Evolutionary conservation across 371 early-diverging fungal species (phyloP).

Genomic region (Dichotomocladium elegans): DNA sequence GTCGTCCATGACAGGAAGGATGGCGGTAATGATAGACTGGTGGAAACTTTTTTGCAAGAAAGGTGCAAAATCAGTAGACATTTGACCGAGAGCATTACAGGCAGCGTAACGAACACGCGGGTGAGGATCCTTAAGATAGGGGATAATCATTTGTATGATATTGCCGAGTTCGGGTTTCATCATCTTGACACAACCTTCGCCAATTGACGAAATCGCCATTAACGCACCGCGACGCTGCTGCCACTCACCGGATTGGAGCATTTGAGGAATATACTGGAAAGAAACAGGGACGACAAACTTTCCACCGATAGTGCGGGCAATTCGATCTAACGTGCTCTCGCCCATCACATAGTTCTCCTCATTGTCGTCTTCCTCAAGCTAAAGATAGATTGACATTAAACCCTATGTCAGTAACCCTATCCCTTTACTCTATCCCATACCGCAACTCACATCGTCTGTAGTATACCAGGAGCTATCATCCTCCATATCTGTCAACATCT

Average conservation of each 20-base stretch:
- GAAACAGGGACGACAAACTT: constrained; percentile 83
- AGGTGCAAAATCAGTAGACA: constrained; percentile 95
- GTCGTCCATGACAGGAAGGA: constrained; percentile 91
- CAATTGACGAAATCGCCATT: constrained; percentile 92
- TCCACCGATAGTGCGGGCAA: constrained; percentile 88
- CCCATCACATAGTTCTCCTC: constrained; percentile 86
- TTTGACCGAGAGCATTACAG: constrained; percentile 94
- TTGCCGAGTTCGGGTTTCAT: constrained; percentile 88
- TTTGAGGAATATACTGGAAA: constrained; percentile 85
- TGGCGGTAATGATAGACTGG: constrained; percentile 65
- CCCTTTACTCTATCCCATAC: background rate
- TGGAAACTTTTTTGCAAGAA: constrained; percentile 80
- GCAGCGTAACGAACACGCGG: constrained; percentile 95
- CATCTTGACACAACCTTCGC: constrained; percentile 91
- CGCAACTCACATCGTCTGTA: constrained; percentile 72
- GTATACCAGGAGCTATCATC: constrained; percentile 91
- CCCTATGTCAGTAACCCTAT: background rate
- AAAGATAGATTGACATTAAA: background rate
- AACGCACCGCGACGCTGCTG: constrained; percentile 90
- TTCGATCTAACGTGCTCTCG: constrained; percentile 93
- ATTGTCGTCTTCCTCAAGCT: constrained; percentile 86
- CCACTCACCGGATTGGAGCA: constrained; percentile 90
- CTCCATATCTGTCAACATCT: constrained; percentile 91
- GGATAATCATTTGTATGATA: constrained; percentile 79
- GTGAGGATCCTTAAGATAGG: constrained; percentile 87